Conservation (phyloP, 2,329 filamentous ascomycete genomes). For the Neonectria punicea region DNA sequence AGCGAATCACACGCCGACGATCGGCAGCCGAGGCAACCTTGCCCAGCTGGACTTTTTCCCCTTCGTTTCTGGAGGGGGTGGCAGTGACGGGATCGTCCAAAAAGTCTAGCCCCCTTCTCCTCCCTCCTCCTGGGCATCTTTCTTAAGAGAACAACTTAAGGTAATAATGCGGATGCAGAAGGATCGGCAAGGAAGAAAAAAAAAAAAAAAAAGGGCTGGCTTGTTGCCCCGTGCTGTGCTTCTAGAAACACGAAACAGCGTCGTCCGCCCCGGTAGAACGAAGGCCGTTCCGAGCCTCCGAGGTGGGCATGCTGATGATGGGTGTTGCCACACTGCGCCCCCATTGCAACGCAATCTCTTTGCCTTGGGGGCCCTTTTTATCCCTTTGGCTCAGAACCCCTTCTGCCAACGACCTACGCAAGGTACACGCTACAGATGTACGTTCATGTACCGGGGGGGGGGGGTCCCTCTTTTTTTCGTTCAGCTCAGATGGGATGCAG, state of each 20-base stretch:
- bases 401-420: background rate
- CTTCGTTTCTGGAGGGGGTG: conserved; percentile 13
- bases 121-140: background rate
- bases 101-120: background rate
- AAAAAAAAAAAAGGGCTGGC: background rate
- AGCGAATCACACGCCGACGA: conserved; percentile 45
- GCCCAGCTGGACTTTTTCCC: conserved; percentile 40
- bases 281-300: background rate
- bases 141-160: background rate
- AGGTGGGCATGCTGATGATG: conserved; percentile 15
- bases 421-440: conserved; percentile 16
- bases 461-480: conserved; percentile 20
- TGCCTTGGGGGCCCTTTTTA: conserved; percentile 7
- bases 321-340: conserved; percentile 37
- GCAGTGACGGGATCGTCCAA: background rate
- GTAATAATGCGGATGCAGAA: background rate
- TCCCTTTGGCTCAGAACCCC: background rate
- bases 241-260: conserved; percentile 13
- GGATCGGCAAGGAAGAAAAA: background rate
- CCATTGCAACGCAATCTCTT: conserved; percentile 39
- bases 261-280: background rate
- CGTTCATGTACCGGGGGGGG: conserved; percentile 23
- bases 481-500: conserved; percentile 37
- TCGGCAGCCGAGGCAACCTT: conserved; percentile 41
- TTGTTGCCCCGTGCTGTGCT: background rate